Evolutionary conservation across 2,329 filamentous ascomycete species (phyloP).

Genomic region (Aspergillus vadensis): DNA sequence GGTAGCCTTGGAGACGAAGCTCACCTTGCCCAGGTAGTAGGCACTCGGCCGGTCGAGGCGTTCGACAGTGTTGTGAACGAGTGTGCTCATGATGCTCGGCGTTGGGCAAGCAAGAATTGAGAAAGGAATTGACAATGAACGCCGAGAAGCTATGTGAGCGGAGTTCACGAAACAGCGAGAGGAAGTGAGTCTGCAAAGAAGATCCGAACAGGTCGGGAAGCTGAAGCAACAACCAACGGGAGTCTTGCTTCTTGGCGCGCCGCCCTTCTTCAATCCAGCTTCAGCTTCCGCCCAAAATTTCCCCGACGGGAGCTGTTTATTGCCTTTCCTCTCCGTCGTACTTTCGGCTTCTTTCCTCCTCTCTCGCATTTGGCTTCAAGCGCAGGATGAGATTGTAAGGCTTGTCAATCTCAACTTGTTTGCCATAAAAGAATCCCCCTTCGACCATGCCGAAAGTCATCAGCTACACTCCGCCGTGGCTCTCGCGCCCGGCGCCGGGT

Average conservation of each 20-base stretch:
- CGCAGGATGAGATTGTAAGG: not conserved
- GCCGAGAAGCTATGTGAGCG: not conserved
- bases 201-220: not conserved
- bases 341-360: not conserved
- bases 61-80: slow-evolving; percentile 68
- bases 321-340: not conserved
- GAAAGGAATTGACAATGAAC: not conserved
- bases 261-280: slow-evolving; percentile 2
- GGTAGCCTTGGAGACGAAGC: slow-evolving; percentile 6
- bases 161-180: not conserved
- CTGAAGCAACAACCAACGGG: slow-evolving; percentile 3
- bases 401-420: not conserved
- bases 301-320: slow-evolving; percentile 9
- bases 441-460: slow-evolving; percentile 78
- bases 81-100: slow-evolving; percentile 29
- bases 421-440: not conserved
- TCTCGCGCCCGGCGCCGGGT: slow-evolving; percentile 74
- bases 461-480: slow-evolving; percentile 83
- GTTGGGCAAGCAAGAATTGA: not conserved
- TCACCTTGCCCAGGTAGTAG: slow-evolving; percentile 81
- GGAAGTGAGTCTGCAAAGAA: no score
- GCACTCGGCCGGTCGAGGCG: slow-evolving; percentile 91
- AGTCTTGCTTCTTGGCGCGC: slow-evolving; percentile 23
- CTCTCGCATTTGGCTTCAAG: not conserved
- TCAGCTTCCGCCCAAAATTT: slow-evolving; percentile 19